Base-by-base conservation (phyloP, 2,329 filamentous ascomycete species). In the Rhynchosporium graminicola region DNA sequence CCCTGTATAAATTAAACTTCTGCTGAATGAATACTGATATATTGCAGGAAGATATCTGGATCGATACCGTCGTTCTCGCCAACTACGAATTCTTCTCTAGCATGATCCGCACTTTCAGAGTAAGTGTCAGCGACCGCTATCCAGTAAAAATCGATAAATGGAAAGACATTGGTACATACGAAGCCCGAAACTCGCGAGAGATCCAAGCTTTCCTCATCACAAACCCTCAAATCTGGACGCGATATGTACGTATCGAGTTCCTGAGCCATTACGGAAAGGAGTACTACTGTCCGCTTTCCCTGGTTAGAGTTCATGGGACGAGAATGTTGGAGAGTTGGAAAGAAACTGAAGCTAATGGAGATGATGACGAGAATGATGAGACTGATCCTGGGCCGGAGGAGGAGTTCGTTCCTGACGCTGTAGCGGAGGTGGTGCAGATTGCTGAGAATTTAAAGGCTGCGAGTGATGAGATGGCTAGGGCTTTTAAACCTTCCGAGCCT, bases 1-100 rank as follows among this genome's bases (percentile, higher is more conserved):
- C 48, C 43, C n/a, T 5, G 40, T 8, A 9, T 7, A 6, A 58
- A 46, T 3, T 7, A 36, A 26, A 48, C 31, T 10, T 20, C 9
- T 20, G 31, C 50, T 6, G 6, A 36, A 36, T 36, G 6, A 36
- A 36, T 36, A 55, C 67, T 72, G 64, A 73, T 54, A 48, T 2
- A 26, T 20, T 26, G 13, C 62, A 74, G 72, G 72, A 74, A 72
- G 85, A 88, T 61, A 86, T 88, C 61, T 82, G 96, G 50, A 90
- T 99, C 63, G 95, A 99, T 74, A 99, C 95, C 0, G 82, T 99
- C 46, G 95, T 98, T n/a, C 82, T 99, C 59, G 95, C 94, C 65
- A 99, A 99, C 75, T 99, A 96, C 71, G 95, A 99, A 76, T 99
- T 99, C 80, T 99, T 99, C 80, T 97, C 92, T 60, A 97, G 92